A percentile compares a stretch with the other conserved stretches of the same genome.
Conservation (phyloP, 2,329 filamentous ascomycete species). For the Thielaviopsis ethacetica region DNA sequence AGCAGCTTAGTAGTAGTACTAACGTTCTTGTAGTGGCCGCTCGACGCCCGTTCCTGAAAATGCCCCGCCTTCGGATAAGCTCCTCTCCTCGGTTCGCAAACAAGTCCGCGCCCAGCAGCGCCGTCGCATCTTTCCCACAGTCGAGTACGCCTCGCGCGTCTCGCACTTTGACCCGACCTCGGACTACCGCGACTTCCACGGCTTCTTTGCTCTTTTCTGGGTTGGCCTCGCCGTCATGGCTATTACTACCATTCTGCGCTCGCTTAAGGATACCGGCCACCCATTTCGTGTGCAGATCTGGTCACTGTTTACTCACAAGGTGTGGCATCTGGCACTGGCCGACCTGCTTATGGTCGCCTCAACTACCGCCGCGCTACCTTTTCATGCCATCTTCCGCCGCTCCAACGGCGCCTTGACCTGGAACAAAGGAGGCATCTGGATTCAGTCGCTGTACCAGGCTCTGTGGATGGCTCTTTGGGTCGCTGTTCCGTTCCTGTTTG, state of each 20-base stretch:
- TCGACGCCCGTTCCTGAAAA: slow-evolving; percentile 76
- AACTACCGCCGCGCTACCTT: slow-evolving; percentile 53
- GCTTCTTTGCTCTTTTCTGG: slow-evolving; percentile 98
- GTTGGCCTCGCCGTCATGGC: slow-evolving; percentile 94
- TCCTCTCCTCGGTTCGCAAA: slow-evolving; percentile 69
- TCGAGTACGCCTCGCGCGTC: slow-evolving; percentile 77
- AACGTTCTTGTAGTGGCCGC: slow-evolving; percentile 41
- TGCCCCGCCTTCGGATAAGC: slow-evolving; percentile 82
- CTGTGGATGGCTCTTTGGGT: slow-evolving; percentile 74
- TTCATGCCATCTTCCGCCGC: slow-evolving; percentile 52
- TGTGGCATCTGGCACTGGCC: slow-evolving; percentile 70
- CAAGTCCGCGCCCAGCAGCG: slow-evolving; percentile 67
- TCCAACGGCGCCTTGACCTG: slow-evolving; percentile 46
- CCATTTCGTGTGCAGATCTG: slow-evolving; percentile 77
- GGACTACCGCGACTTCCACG: slow-evolving; percentile 86
- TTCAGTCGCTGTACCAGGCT: slow-evolving; percentile 71
- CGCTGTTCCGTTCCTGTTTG: slow-evolving; percentile 62
- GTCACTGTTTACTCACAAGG: slow-evolving; percentile 72
- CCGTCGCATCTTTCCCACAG: slow-evolving; percentile 77
- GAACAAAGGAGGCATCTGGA: slow-evolving; percentile 56
- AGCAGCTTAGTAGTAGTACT: background rate
- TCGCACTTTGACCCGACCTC: slow-evolving; percentile 90
- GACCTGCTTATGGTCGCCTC: slow-evolving; percentile 73
- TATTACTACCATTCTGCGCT: slow-evolving; percentile 81
- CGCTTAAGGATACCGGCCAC: slow-evolving; percentile 84